Base-by-base conservation (phyloP, 345 rosid species). In the Combretum micranthum region DNA sequence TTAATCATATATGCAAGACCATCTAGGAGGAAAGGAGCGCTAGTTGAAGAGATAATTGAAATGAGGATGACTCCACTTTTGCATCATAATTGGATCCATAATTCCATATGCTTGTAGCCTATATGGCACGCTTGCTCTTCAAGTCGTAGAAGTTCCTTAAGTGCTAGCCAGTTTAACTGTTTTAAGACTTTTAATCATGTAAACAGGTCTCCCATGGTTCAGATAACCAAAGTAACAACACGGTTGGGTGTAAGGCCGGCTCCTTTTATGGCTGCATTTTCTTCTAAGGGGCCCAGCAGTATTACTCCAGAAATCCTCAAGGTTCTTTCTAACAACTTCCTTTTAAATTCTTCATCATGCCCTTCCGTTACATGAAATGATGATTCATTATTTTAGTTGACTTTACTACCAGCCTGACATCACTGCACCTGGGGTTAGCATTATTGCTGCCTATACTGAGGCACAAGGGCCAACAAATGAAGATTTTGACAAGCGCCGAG, bases 401-500 rank as follows among this genome's bases (percentile, higher is more conserved):
- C 45, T 51, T 32, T 32, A 3, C 53, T 23, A 51, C 57, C 64
- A 86, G 83, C 93, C 89, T n/a, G 93, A 86, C 56, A 75, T 86
- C 56, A 76, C 93, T 49, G 99, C 99, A 4, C 96, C 96, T 13
- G 97, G 97, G 60, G 88, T 89, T 61, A 65, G 78, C 50, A 75
- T 89, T 7, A 78, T 93, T 43, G 97, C 99, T 18, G 89, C 96
- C 15, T 83, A 71, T 56, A 79, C 81, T 18, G 81, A 60, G 75
- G 87, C 81, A 26, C 44, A 3, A 50, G 73, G 82, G 47, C 95
- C 91, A 18, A 82, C 90, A 22, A 65, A 71, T 39, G 42, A 68
- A 43, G 73, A 45, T 47, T 77, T 55, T 46, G 90, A 89, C 69
- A 62, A 68, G 48, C 83, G 95, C 2, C 70, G 87, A 25, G 69